These are phyloP conservation scores for Colletotrichum camelliae DNA, from an alignment of 2,329 filamentous ascomycete genomes.

Conservation along the genomic window DNA sequence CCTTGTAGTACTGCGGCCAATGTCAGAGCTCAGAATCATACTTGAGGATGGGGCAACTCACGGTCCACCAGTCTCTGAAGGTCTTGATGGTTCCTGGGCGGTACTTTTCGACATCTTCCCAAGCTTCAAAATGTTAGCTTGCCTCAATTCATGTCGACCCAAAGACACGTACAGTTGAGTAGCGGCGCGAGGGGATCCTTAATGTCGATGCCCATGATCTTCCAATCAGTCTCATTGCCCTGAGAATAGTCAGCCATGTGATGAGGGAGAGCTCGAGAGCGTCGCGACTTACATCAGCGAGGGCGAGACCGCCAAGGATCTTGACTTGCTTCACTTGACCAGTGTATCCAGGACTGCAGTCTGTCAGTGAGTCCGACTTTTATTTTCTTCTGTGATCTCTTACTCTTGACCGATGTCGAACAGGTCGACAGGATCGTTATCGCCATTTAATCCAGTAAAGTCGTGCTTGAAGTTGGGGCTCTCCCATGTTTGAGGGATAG, in stretches of 20 bases:
- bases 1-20: conserved; percentile 41
- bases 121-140: conserved; percentile 24
- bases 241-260: neutral
- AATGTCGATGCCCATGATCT: conserved; percentile 42
- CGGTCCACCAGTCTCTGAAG: conserved; percentile 45
- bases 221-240: conserved; percentile 44
- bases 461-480: conserved; percentile 43
- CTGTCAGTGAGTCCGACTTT: neutral
- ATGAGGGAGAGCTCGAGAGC: fast-evolving
- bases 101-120: conserved; percentile 43
- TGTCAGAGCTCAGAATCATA: neutral
- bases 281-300: conserved; percentile 38
- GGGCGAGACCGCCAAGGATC: conserved; percentile 42
- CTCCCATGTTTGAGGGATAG: conserved; percentile 51
- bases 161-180: conserved; percentile 28
- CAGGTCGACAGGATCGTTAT: conserved; percentile 48
- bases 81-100: conserved; percentile 38
- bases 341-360: conserved; percentile 30
- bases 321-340: conserved; percentile 48
- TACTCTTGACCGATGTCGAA: conserved; percentile 44
- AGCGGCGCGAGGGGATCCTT: conserved; percentile 40
- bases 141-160: fast-evolving
- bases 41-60: conserved; percentile 14
- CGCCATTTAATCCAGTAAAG: conserved; percentile 40
- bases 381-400: neutral